phyloP scores from a whole-genome alignment of 148 eudicot genomes.

The Polygonum aviculare region DNA sequence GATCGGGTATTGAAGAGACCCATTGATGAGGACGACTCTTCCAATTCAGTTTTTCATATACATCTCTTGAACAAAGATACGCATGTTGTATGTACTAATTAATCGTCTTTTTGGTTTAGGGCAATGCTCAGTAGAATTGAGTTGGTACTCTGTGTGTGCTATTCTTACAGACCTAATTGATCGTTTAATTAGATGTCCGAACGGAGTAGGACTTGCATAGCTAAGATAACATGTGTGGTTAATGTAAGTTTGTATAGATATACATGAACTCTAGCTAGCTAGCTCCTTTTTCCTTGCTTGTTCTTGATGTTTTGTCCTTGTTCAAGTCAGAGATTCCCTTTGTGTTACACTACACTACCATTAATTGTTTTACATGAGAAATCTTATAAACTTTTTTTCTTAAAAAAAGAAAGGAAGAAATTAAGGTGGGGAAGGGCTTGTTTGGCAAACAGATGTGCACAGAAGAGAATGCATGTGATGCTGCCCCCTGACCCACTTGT shows the following conservation, averaged over 20 bases:
- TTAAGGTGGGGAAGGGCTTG: constrained; percentile 8
- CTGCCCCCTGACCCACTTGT: not conserved
- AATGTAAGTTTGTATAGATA: not conserved
- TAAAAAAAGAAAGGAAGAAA: not conserved
- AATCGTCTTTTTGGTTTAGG: too few relatives aligned
- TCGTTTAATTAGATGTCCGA: too few relatives aligned
- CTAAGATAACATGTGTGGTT: not conserved
- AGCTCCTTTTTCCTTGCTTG: not conserved
- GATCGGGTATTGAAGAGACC: too few relatives aligned
- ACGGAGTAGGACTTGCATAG: not conserved
- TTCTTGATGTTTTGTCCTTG: not conserved
- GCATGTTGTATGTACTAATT: too few relatives aligned
- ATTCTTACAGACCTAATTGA: too few relatives aligned
- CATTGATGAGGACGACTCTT: too few relatives aligned
- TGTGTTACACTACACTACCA: constrained; percentile 1
- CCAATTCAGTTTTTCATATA: too few relatives aligned
- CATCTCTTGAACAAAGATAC: too few relatives aligned
- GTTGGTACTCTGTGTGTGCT: too few relatives aligned
- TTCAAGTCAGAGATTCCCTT: constrained; percentile 9
- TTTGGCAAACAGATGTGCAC: constrained; percentile 10
- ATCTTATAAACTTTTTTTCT: not conserved
- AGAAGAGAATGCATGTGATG: constrained; percentile 9
- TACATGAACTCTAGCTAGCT: not conserved
- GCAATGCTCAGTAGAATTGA: too few relatives aligned
- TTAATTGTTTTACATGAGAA: not conserved